These are phyloP conservation scores for Austroboletus novae-zelandiae DNA, from an alignment of 1,284 basidiomycete species.

Conservation along the genomic window DNA sequence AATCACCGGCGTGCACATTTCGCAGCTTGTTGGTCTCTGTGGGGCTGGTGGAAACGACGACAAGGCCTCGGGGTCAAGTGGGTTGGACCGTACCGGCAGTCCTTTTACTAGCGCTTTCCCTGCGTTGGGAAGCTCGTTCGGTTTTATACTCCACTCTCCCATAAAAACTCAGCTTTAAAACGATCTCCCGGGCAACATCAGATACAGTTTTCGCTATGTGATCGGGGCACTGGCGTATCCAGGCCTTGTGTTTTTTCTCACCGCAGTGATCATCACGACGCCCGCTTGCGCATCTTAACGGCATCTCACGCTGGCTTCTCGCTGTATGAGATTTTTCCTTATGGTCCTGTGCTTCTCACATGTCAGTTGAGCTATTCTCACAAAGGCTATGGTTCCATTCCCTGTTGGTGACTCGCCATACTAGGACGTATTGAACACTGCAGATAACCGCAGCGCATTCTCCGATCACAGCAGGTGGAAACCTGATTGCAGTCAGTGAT, in stretches of 20 bases:
- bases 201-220: slow-evolving; percentile 15
- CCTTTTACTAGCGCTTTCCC: slow-evolving; percentile 7
- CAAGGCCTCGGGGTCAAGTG: slow-evolving; percentile 7
- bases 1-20: slow-evolving; percentile 22
- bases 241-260: slow-evolving; percentile 20
- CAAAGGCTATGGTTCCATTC: slow-evolving; percentile 25
- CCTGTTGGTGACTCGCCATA: slow-evolving; percentile 11
- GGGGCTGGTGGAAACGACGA: slow-evolving; percentile 11
- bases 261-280: slow-evolving; percentile 14
- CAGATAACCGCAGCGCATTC: slow-evolving; percentile 24
- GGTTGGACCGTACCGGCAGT: slow-evolving; percentile 2
- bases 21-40: slow-evolving; percentile 8
- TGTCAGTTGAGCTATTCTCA: slow-evolving; percentile 14
- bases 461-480: slow-evolving; percentile 22
- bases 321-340: slow-evolving; percentile 11
- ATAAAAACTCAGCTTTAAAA: slow-evolving; percentile 16
- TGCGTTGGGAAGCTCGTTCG: background rate
- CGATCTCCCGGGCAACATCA: slow-evolving; percentile 27
- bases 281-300: slow-evolving; percentile 8
- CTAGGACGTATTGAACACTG: slow-evolving; percentile 21
- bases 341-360: slow-evolving; percentile 20
- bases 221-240: slow-evolving; percentile 17
- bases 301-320: slow-evolving; percentile 19
- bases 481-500: slow-evolving; percentile 21
- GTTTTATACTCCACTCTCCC: slow-evolving; percentile 25